A percentile compares a stretch with the other conserved stretches of the same genome.
Conservation (phyloP, 176 grass and related monocot species). For the Bothriochloa decipiens region DNA sequence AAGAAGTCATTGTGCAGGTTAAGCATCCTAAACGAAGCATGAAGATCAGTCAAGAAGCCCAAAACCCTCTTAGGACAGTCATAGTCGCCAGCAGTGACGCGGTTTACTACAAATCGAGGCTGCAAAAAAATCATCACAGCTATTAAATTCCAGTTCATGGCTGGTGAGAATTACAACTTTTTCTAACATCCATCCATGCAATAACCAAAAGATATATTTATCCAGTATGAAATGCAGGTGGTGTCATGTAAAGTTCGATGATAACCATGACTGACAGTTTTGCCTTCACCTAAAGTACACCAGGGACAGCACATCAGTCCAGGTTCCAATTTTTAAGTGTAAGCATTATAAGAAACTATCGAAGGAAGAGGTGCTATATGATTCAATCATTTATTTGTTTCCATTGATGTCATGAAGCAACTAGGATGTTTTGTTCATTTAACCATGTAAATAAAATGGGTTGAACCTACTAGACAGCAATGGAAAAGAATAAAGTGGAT, state of each 20-base stretch:
- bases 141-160: conserved; percentile 2
- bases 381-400: background rate
- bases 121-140: conserved; percentile 35
- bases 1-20: conserved; percentile 96
- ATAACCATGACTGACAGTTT: background rate
- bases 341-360: background rate
- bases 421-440: background rate
- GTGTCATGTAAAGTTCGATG: conserved; percentile 7
- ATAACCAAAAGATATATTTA: background rate
- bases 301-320: background rate
- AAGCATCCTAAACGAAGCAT: conserved; percentile 92
- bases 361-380: background rate
- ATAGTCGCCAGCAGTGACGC: conserved; percentile 87
- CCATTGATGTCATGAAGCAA: background rate
- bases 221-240: background rate
- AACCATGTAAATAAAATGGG: background rate
- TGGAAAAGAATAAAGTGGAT: background rate
- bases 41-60: conserved; percentile 84
- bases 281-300: background rate
- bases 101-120: conserved; percentile 93
- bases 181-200: conserved; percentile 5
- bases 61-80: conserved; percentile 88
- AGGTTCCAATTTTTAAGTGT: background rate
- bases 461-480: background rate
- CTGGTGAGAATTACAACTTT: background rate